These are phyloP conservation scores for Saraca asoca DNA, from an alignment of 331 rosid species.

Conservation along the genomic window DNA sequence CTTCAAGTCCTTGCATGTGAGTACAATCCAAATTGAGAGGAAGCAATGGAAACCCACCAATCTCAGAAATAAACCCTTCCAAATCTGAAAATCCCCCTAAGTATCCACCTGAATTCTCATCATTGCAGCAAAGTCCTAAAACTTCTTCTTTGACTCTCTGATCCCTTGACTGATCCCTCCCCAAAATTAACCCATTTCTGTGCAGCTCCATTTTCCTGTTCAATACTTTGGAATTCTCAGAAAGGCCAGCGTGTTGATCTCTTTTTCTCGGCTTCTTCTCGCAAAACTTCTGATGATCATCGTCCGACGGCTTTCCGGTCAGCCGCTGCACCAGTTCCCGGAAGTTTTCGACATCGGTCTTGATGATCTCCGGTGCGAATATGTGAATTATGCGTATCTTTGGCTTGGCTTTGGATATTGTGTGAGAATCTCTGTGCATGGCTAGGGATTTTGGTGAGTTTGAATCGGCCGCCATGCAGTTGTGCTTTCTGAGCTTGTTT, in stretches of 20 bases:
- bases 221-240: not conserved
- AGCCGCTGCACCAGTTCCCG: conserved; percentile 78
- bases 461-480: conserved; percentile 24
- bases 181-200: conserved; percentile 9
- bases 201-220: conserved; percentile 37
- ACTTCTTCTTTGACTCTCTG: conserved; percentile 37
- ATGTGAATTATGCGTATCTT: conserved; percentile 86
- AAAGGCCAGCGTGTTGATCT: not conserved
- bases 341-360: conserved; percentile 78
- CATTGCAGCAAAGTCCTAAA: conserved; percentile 41
- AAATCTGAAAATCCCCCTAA: conserved; percentile 69
- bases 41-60: conserved; percentile 56
- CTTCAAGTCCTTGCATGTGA: conserved; percentile 52
- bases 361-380: conserved; percentile 84
- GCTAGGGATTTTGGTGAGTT: conserved; percentile 30
- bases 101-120: conserved; percentile 55
- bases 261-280: conserved; percentile 29
- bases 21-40: conserved; percentile 45
- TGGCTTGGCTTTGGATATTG: conserved; percentile 65
- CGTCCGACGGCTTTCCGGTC: conserved; percentile 68
- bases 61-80: conserved; percentile 74
- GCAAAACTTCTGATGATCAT: conserved; percentile 30
- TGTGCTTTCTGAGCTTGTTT: conserved; percentile 38
- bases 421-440: conserved; percentile 58
- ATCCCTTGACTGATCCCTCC: conserved; percentile 34